A percentile compares a stretch with the other conserved stretches of the same genome.
Evolutionary conservation across 345 rosid species (phyloP).

Genomic region (Isatis tinctoria): DNA sequence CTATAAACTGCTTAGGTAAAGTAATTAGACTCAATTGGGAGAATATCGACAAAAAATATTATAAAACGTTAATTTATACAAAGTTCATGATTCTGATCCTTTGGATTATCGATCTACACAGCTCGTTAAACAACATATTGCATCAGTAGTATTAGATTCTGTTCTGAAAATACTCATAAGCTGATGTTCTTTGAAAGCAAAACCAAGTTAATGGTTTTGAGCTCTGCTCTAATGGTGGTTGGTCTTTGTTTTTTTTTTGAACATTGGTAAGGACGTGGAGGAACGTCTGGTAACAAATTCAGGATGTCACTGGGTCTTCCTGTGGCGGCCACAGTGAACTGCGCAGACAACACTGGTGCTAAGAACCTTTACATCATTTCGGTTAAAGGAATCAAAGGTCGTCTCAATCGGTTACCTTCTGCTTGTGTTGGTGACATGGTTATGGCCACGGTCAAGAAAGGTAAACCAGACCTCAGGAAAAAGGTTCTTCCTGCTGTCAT

Average conservation of each 20-base stretch:
- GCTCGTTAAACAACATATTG: neutral
- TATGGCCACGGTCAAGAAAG: constrained; percentile 95
- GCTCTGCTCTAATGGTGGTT: neutral
- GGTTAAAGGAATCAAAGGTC: constrained; percentile 91
- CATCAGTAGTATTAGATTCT: neutral
- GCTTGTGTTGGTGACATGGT: constrained; percentile 98
- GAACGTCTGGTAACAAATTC: constrained; percentile 90
- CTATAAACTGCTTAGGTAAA: neutral
- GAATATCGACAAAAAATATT: neutral
- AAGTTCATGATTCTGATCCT: neutral
- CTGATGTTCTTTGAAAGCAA: neutral
- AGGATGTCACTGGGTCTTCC: constrained; percentile 98
- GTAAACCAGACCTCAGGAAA: constrained; percentile 92
- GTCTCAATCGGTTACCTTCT: constrained; percentile 80
- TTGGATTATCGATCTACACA: neutral
- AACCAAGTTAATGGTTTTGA: neutral
- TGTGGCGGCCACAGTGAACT: constrained; percentile 94
- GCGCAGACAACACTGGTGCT: constrained; percentile 94
- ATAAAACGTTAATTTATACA: neutral
- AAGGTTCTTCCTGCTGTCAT: constrained; percentile 96
- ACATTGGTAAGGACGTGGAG: constrained; percentile 68
- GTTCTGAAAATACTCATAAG: neutral
- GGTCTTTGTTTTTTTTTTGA: neutral
- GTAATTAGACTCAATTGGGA: neutral
- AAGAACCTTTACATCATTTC: constrained; percentile 95